phyloP scores from a whole-genome alignment of 345 rosid genomes.

The Rubroshorea leprosula region DNA sequence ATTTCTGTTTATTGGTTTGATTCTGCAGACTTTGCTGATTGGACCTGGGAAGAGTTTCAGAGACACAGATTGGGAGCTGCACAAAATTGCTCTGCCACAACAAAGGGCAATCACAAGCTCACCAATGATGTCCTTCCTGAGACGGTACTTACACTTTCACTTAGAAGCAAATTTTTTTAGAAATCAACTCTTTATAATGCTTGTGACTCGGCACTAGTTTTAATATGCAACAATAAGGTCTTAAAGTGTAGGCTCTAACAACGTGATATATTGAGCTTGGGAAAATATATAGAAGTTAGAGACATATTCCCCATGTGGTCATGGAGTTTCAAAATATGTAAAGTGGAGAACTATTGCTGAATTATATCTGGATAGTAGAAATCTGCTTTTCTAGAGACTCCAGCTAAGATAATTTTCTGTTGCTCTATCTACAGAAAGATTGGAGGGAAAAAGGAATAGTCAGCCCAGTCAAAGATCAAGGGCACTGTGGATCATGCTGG shows the following conservation, averaged over 20 bases:
- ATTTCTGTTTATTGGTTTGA: constrained; percentile 10
- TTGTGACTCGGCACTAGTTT: no score
- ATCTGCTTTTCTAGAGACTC: neutral
- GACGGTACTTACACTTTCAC: constrained; percentile 31
- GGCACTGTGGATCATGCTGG: constrained; percentile 99
- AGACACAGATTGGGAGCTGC: constrained; percentile 84
- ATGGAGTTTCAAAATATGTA: neutral
- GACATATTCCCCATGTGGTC: no score
- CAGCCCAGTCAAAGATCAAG: constrained; percentile 86
- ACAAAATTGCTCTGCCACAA: constrained; percentile 94
- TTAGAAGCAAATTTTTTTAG: no score
- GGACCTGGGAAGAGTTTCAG: constrained; percentile 91
- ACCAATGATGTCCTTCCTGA: constrained; percentile 53
- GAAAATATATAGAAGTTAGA: neutral
- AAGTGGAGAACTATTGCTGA: neutral
- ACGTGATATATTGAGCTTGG: no score
- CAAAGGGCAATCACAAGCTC: constrained; percentile 71
- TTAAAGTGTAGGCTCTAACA: no score
- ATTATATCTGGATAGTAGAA: neutral
- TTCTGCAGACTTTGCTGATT: constrained; percentile 79
- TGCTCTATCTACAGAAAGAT: constrained; percentile 54
- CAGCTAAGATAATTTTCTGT: neutral
- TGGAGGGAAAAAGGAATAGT: constrained; percentile 88
- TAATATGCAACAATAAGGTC: no score
- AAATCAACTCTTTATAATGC: no score